Conservation (phyloP, 2,329 filamentous ascomycete species). For the Rachicladosporium sp. region DNA sequence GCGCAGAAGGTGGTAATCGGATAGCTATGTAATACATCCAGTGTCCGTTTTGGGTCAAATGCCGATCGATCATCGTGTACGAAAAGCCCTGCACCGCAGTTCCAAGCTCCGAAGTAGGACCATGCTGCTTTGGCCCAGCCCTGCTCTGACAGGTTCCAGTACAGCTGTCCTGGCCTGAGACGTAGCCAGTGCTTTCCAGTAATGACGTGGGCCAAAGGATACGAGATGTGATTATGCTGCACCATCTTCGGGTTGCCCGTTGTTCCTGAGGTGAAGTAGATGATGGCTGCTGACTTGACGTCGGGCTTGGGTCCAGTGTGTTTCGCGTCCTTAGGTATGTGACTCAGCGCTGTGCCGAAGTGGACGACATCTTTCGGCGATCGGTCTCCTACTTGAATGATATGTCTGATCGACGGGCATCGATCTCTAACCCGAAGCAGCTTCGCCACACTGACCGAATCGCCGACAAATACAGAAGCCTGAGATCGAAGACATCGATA, state of each 20-base stretch:
- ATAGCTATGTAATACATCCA: conserved; percentile 25
- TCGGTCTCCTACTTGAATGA: conserved; percentile 21
- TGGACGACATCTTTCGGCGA: conserved; percentile 15
- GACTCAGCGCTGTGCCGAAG: conserved; percentile 16
- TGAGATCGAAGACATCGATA: conserved; percentile 23
- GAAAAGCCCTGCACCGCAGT: conserved; percentile 29
- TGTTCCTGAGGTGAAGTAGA: conserved; percentile 31
- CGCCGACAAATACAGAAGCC: conserved; percentile 28
- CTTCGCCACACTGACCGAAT: conserved; percentile 23
- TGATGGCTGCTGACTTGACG: conserved; percentile 22
- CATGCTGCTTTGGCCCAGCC: conserved; percentile 33
- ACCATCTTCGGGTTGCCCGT: conserved; percentile 32
- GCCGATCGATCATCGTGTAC: conserved; percentile 27
- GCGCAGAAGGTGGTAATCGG: conserved; percentile 31
- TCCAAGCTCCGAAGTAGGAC: conserved; percentile 30
- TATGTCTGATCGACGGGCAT: conserved; percentile 21
- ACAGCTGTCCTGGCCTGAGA: conserved; percentile 24
- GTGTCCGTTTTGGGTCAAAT: conserved; percentile 21
- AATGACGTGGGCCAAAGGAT: conserved; percentile 28
- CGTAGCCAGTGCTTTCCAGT: conserved; percentile 29
- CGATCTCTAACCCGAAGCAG: conserved; percentile 20
- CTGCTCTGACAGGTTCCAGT: conserved; percentile 31
- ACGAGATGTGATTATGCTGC: conserved; percentile 29
- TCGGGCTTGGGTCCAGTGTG: conserved; percentile 15
- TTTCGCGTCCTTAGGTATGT: conserved; percentile 13